phyloP scores from a whole-genome alignment of 75 land plant species.

The Pseudotsuga menziesii region DNA sequence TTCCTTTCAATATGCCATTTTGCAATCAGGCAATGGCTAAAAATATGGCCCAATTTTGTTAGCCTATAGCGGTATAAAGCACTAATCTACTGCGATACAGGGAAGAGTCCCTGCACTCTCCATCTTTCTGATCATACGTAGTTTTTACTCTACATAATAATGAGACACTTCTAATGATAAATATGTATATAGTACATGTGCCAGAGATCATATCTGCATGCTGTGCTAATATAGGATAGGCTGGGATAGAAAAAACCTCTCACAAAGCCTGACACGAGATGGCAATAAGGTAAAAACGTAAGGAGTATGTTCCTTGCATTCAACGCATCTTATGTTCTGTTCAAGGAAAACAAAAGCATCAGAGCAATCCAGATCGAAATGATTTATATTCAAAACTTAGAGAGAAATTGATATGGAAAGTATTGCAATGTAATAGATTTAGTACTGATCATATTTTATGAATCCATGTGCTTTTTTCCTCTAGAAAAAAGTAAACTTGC shows the following conservation, averaged over 20 bases:
- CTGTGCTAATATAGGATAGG: too few relatives aligned
- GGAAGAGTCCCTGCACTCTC: too few relatives aligned
- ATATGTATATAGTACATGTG: too few relatives aligned
- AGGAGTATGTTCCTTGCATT: constrained; percentile 21
- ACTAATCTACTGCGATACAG: too few relatives aligned
- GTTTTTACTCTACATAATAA: too few relatives aligned
- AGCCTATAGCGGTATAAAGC: too few relatives aligned
- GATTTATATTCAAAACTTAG: neutral
- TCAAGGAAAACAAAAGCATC: constrained; percentile 2
- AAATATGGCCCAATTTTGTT: too few relatives aligned
- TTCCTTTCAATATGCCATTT: too few relatives aligned
- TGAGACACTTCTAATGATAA: too few relatives aligned
- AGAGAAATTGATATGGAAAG: neutral
- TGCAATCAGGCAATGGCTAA: too few relatives aligned
- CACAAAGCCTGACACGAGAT: constrained; percentile 15
- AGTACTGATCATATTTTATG: neutral
- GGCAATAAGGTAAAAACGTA: constrained; percentile 17
- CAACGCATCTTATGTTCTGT: constrained; percentile 20
- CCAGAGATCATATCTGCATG: too few relatives aligned
- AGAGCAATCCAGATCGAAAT: neutral
- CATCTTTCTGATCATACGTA: too few relatives aligned
- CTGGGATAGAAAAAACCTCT: constrained; percentile 7
- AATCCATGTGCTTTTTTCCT: neutral
- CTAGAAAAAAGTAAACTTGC: neutral
- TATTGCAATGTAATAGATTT: neutral